These are phyloP conservation scores for Ceratocystis diversiconidia DNA, from an alignment of 2,329 filamentous ascomycete genomes.

Conservation along the genomic window DNA sequence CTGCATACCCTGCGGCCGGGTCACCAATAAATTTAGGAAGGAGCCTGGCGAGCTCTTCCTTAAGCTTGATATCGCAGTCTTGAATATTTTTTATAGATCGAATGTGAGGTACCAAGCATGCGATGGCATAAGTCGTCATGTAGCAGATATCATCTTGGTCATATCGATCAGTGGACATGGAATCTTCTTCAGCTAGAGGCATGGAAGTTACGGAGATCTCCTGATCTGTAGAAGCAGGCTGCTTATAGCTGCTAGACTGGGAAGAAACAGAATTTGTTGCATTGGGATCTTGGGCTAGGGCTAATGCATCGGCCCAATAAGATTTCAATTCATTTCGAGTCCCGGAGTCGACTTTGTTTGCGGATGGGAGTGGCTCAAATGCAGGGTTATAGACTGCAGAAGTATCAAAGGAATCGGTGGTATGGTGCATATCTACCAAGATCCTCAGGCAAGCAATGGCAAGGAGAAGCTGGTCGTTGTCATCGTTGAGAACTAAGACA, in stretches of 20 bases:
- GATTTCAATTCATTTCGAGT: not conserved
- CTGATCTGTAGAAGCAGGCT: not conserved
- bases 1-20: not conserved
- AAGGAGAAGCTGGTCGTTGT: not conserved
- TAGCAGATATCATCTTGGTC: constrained; percentile 8
- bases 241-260: no score
- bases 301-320: not conserved
- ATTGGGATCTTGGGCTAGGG: not conserved
- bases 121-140: constrained; percentile 10
- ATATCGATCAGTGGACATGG: not conserved
- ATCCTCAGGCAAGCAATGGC: not conserved
- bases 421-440: not conserved
- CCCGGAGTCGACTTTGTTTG: not conserved
- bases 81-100: not conserved
- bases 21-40: not conserved
- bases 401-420: not conserved
- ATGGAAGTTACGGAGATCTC: not conserved
- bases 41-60: not conserved
- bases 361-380: not conserved
- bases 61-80: not conserved
- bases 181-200: not conserved
- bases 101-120: constrained; percentile 4
- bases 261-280: not conserved
- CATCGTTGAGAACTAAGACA: not conserved
- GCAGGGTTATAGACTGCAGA: not conserved